These are phyloP conservation scores for Naganishia kalamii DNA, from an alignment of 768 basidiomycete genomes.

Conservation along the genomic window DNA sequence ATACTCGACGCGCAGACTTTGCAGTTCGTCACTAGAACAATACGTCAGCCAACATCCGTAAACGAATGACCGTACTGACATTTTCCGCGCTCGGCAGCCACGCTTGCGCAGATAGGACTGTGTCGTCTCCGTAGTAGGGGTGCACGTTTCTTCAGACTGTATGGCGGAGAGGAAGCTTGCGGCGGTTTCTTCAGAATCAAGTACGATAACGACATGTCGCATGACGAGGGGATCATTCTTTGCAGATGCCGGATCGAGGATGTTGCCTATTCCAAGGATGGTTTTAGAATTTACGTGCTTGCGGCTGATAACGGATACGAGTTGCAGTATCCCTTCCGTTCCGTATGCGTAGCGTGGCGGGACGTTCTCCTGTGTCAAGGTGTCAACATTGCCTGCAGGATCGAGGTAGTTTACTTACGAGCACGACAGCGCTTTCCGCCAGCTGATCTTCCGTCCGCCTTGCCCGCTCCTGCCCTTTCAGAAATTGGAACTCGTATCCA, in stretches of 20 bases:
- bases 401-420: neutral
- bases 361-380: neutral
- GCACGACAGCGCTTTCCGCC: neutral
- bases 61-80: neutral
- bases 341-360: conserved; percentile 2
- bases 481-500: conserved; percentile 3
- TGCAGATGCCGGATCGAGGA: neutral
- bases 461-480: neutral
- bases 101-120: neutral
- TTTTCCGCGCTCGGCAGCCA: neutral
- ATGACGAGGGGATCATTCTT: neutral
- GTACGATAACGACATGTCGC: conserved; percentile 1
- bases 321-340: conserved; percentile 4
- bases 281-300: neutral
- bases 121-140: neutral
- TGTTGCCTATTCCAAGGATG: neutral
- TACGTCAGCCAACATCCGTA: neutral
- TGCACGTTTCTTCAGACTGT: neutral
- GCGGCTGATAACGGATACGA: neutral
- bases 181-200: neutral
- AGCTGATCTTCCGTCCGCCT: neutral
- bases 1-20: neutral
- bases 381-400: neutral
- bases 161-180: neutral
- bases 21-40: neutral